Conservation (phyloP, 306 rosid species). For the Acacia acuminata region DNA sequence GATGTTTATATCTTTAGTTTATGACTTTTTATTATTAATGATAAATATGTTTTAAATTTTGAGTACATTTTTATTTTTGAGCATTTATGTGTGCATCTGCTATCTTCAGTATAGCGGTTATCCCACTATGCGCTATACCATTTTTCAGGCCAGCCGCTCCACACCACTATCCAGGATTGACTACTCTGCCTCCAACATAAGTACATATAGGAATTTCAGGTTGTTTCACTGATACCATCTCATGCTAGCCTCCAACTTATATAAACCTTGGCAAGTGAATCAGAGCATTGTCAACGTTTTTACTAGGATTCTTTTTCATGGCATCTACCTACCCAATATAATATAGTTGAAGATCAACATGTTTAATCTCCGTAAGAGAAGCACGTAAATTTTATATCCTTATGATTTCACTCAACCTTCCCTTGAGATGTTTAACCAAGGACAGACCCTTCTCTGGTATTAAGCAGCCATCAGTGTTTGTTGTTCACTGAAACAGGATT, state of each 20-base stretch:
- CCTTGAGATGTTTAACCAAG: background rate
- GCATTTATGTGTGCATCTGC: no score
- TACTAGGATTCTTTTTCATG: background rate
- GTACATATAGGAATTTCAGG: background rate
- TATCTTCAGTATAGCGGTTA: no score
- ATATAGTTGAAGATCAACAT: background rate
- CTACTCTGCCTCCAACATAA: background rate
- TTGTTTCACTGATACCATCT: background rate
- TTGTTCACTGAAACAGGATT: background rate
- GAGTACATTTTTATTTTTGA: no score
- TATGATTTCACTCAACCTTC: constrained; percentile 4
- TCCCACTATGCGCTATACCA: no score
- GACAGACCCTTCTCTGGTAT: background rate
- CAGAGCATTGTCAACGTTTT: background rate
- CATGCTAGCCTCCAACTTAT: background rate
- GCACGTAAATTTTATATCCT: background rate
- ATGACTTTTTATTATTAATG: no score
- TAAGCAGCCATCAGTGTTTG: background rate
- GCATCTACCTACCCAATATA: background rate
- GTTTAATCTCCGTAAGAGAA: background rate
- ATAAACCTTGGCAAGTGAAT: background rate
- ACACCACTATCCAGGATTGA: no score
- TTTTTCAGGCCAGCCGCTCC: no score
- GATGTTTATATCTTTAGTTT: no score
- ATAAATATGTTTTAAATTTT: no score